A percentile compares a stretch with the other conserved stretches of the same genome.
phyloP scores from a whole-genome alignment of 2,329 filamentous ascomycete species.

The Coniella lustricola region DNA sequence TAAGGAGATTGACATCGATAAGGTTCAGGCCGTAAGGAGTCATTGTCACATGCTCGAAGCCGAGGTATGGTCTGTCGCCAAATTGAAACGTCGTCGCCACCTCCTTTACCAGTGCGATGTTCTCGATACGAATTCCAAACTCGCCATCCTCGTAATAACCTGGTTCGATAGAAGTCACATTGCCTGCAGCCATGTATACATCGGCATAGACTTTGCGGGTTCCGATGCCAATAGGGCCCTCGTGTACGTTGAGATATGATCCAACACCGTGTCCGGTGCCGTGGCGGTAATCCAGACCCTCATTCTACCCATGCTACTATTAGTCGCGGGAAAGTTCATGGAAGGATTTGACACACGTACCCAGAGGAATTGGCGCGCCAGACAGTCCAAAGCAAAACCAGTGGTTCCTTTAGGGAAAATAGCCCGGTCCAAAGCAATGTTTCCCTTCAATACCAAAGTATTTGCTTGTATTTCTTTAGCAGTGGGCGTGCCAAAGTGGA shows the following conservation, averaged over 20 bases:
- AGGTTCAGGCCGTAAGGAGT: conserved; percentile 88
- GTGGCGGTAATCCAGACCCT: conserved; percentile 91
- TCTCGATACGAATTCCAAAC: conserved; percentile 95
- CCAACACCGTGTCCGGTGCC: conserved; percentile 95
- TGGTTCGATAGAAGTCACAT: conserved; percentile 92
- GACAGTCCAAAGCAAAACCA: conserved; percentile 80
- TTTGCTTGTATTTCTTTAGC: conserved; percentile 82
- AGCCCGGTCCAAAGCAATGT: conserved; percentile 79
- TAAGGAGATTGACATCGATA: conserved; percentile 69
- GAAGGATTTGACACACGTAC: conserved; percentile 37
- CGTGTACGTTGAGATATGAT: conserved; percentile 92
- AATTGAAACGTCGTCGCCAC: conserved; percentile 82
- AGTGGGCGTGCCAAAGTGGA: conserved; percentile 84
- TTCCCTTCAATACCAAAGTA: conserved; percentile 88
- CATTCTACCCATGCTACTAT: conserved; percentile 36
- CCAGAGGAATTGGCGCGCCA: conserved; percentile 91
- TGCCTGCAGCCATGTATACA: conserved; percentile 81
- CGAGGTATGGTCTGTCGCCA: conserved; percentile 87
- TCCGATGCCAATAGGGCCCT: conserved; percentile 93
- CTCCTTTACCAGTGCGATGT: conserved; percentile 85
- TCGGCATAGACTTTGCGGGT: conserved; percentile 88
- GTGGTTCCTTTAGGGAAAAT: conserved; percentile 93
- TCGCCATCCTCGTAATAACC: conserved; percentile 95
- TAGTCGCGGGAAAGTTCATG: conserved; percentile 15
- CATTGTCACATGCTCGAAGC: conserved; percentile 97